phyloP scores from a whole-genome alignment of 2,329 filamentous ascomycete genomes.

The Aspergillus chevalieri region DNA sequence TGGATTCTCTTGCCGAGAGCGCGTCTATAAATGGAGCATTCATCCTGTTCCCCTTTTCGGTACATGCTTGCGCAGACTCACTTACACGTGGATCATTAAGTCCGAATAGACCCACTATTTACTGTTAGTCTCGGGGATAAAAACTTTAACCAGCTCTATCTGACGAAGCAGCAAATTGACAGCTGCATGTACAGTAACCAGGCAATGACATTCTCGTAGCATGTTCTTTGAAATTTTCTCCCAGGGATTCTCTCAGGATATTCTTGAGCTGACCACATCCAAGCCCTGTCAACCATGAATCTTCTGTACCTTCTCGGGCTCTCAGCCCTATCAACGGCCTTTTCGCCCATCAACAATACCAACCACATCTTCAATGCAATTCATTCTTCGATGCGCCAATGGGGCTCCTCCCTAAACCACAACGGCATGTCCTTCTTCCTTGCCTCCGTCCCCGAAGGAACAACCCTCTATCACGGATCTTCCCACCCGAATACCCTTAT shows the following conservation, averaged over 20 bases:
- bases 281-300: background rate
- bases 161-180: background rate
- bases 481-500: conserved; percentile 38
- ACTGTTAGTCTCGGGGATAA: background rate
- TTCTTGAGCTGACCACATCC: background rate
- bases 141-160: background rate
- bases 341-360: conserved; percentile 29
- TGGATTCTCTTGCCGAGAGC: no score
- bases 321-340: background rate
- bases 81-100: background rate
- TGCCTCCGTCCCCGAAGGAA: conserved; percentile 55
- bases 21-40: no score
- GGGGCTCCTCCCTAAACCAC: conserved; percentile 62
- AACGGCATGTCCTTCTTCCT: conserved; percentile 66
- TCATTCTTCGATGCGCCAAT: conserved; percentile 63
- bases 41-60: background rate
- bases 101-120: background rate
- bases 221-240: background rate
- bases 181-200: background rate
- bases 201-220: background rate
- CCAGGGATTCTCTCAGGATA: background rate
- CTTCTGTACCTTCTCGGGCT: background rate
- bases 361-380: conserved; percentile 55
- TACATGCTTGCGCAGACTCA: background rate
- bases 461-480: conserved; percentile 60